A percentile compares a stretch with the other conserved stretches of the same genome.
Conservation (phyloP, 352 stramenopile genomes). For the Blastocystis sp. region DNA sequence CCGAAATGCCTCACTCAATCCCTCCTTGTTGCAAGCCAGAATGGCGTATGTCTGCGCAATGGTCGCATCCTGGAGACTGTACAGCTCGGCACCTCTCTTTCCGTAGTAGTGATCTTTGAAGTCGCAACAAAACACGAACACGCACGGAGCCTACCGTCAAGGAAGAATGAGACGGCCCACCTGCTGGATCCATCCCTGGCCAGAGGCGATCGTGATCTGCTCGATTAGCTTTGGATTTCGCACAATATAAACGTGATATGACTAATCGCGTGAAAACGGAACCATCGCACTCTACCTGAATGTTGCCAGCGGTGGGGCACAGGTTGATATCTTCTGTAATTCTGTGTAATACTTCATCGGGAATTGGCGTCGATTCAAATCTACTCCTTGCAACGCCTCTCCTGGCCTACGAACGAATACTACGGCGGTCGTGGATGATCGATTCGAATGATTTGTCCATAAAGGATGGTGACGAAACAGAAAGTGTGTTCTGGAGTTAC, state of each 20-base stretch:
- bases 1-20: neutral
- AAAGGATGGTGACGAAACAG: neutral
- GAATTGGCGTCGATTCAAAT: neutral
- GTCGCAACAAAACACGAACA: constrained; percentile 22
- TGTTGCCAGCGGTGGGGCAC: constrained; percentile 1
- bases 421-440: neutral
- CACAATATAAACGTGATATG: constrained; percentile 18
- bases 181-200: constrained; percentile 23
- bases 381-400: neutral
- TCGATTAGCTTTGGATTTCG: neutral
- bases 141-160: neutral
- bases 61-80: constrained; percentile 21
- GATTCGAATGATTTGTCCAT: neutral
- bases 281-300: neutral
- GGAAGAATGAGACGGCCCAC: neutral
- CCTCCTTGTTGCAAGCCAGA: constrained; percentile 19
- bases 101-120: constrained; percentile 28
- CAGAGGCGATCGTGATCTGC: neutral
- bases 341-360: neutral
- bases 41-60: constrained; percentile 20
- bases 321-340: constrained; percentile 28
- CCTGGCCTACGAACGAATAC: constrained; percentile 2
- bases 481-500: neutral
- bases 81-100: neutral
- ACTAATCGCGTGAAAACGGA: neutral